Base-by-base conservation (phyloP, 208 protist species). In the Phytomonas francai region DNA sequence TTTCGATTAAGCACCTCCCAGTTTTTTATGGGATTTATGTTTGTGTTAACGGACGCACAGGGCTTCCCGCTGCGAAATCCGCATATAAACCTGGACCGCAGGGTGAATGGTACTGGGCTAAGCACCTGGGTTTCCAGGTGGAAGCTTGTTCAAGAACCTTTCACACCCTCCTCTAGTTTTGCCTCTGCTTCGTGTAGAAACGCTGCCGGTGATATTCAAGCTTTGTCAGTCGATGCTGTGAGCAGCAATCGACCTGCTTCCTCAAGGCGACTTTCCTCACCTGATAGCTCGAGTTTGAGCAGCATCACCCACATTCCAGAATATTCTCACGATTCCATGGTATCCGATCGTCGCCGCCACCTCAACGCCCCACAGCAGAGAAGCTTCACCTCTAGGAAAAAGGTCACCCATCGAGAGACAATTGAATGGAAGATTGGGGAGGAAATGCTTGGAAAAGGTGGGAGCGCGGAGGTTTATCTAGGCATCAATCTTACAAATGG, bases 361-460 rank as follows among this genome's bases (percentile, higher is more conserved):
- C 45, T 0, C 45, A 54, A 22, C 25, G 19, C 60, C 4, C 56
- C 59, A 1, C 60, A 16, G 32, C 60, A 67, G 56, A 71, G 56
- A 28, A 71, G 67, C 58, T 61, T 64, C 49, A 70, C 30, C 42
- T 61, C 6, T 16, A 25, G 45, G 16, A 25, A 54, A 25, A 54
- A 54, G 25, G 6, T 25, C 22, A 54, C 45, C 22, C 77, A 74
- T 61, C 85, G 84, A 16, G 82, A 91, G 67, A 92, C 85, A 29
- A 94, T 96, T 69, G 88, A 96, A 71, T 96, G 87, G 87, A 94
- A 94, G 77, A 92, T 94, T 64, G 87, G 91, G 22, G 87, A 93
- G 70, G 88, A 94, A 66, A 86, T 94, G 81, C 78, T 96, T 54
- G 91, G 91, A 33, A 93, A 93, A 68, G 91, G 91, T 68, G 91